Conservation (phyloP, 1,284 basidiomycete species). For the Fomes fomentarius region DNA sequence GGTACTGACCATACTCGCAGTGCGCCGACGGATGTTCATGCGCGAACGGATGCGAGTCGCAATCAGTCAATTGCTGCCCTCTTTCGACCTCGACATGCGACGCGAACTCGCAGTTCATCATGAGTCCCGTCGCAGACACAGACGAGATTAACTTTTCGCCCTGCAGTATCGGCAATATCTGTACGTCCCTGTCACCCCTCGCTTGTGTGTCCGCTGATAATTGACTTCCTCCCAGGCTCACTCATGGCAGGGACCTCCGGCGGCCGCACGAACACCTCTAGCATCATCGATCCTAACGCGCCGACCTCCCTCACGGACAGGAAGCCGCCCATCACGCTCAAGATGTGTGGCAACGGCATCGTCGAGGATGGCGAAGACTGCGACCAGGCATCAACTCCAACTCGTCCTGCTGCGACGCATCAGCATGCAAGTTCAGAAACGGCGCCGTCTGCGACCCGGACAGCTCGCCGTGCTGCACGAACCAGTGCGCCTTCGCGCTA, state of each 20-base stretch:
- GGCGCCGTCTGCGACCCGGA: slow-evolving; percentile 82
- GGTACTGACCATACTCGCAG: too few relatives aligned
- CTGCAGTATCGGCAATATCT: too few relatives aligned
- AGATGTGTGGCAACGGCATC: slow-evolving; percentile 84
- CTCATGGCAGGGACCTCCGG: too few relatives aligned
- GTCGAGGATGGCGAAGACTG: slow-evolving; percentile 84
- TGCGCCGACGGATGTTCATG: too few relatives aligned
- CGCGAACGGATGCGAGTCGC: too few relatives aligned
- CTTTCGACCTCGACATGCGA: slow-evolving; percentile 63
- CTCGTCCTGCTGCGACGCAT: slow-evolving; percentile 80
- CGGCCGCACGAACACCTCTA: slow-evolving; percentile 59
- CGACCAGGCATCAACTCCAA: slow-evolving; percentile 79
- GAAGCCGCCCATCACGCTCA: slow-evolving; percentile 55
- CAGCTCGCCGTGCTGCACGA: slow-evolving; percentile 79
- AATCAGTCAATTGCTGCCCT: too few relatives aligned
- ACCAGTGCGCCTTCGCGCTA: too few relatives aligned
- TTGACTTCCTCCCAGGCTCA: too few relatives aligned
- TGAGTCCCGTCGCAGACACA: slow-evolving; percentile 77
- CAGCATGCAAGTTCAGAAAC: slow-evolving; percentile 77
- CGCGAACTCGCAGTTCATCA: slow-evolving; percentile 72
- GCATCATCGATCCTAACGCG: slow-evolving; percentile 60
- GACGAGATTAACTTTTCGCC: slow-evolving; percentile 62
- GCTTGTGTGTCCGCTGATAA: too few relatives aligned
- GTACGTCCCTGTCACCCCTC: too few relatives aligned
- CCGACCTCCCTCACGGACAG: slow-evolving; percentile 46